Evolutionary conservation across 495 filamentous ascomycete species (phyloP), one percentile per base, ranked within the genome.

Genomic region (Penicillium chermesinum): DNA sequence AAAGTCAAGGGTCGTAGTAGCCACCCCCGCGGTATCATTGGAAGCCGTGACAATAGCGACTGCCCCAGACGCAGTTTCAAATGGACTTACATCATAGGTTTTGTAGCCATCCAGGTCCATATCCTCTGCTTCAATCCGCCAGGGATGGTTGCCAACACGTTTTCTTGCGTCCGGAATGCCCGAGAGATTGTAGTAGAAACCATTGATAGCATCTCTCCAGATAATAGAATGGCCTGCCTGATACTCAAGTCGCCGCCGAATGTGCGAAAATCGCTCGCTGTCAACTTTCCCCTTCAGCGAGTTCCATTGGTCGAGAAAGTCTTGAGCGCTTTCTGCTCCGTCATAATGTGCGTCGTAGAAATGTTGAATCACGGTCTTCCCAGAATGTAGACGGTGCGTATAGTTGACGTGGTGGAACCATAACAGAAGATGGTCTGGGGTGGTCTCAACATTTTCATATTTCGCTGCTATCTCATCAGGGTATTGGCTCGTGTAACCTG

Each of bases 321-420:
- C 74, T 46, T 84, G 80, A 1, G 77, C 85, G 2, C 72, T 76
- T 16, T 67, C 74, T 15, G 78, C 75, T 13, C 85, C 84, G 13
- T 51, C 64, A 63, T 88, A 86, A 61, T 88, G 77, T 21, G 81
- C 79, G 52, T 88, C 79, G 57, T 87, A 88, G 57, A 88, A 86
- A 59, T 88, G 81, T 62, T 88, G 84, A 41, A 88, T 87, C 1
- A 88, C 82, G 0, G 82, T 84, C 61, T 84, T 79, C 7, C 82
- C 81, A 5, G 72, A 81, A 35, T 84, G 68, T 12, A 88, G 76
- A 14, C 58, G 63, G 34, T 85, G 77, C 0, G 81, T 87, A 53
- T 85, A 88, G 15, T 73, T 71, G 0, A 88, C 83, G 58, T 88
- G 85, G 57, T 88, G 85, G 67, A 88, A 88, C 85, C 84, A 88